A percentile compares a stretch with the other conserved stretches of the same genome.
Evolutionary conservation across 225 moss, liverwort and hornwort species (phyloP).

Genomic region (Ulota crispa): DNA sequence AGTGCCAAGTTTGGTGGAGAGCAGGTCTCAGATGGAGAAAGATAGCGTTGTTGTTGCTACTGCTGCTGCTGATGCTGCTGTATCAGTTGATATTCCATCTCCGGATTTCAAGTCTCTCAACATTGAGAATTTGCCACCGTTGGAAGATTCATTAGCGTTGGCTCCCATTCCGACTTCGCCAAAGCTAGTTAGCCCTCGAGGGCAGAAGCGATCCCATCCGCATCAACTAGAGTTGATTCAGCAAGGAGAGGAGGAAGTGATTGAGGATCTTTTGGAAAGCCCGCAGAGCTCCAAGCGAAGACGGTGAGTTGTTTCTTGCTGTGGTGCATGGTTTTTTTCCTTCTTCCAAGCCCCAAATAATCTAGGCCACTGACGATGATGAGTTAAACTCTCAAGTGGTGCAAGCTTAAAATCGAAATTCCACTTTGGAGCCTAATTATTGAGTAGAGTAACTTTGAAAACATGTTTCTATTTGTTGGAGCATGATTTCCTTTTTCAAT

Average conservation of each 20-base stretch:
- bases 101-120: constrained; percentile 41
- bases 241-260: constrained; percentile 47
- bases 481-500: neutral
- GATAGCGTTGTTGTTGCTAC: constrained; percentile 4
- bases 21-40: constrained; percentile 28
- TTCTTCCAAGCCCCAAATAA: too few species aligned
- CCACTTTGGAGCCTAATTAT: neutral
- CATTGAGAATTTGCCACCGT: constrained; percentile 33
- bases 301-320: constrained; percentile 35
- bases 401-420: neutral
- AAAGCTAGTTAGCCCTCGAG: constrained; percentile 35
- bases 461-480: neutral
- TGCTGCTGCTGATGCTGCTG: constrained; percentile 3
- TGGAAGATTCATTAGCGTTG: constrained; percentile 33
- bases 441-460: neutral
- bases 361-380: neutral
- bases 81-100: constrained; percentile 19
- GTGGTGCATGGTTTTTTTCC: neutral
- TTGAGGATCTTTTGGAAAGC: constrained; percentile 65
- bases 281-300: constrained; percentile 68
- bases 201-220: constrained; percentile 54
- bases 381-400: neutral
- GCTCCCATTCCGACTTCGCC: constrained; percentile 18
- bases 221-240: constrained; percentile 45
- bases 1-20: constrained; percentile 51